A percentile compares a stretch with the other conserved stretches of the same genome.
These are phyloP conservation scores for Corylus americana DNA, from an alignment of 306 rosid species.

Conservation along the genomic window DNA sequence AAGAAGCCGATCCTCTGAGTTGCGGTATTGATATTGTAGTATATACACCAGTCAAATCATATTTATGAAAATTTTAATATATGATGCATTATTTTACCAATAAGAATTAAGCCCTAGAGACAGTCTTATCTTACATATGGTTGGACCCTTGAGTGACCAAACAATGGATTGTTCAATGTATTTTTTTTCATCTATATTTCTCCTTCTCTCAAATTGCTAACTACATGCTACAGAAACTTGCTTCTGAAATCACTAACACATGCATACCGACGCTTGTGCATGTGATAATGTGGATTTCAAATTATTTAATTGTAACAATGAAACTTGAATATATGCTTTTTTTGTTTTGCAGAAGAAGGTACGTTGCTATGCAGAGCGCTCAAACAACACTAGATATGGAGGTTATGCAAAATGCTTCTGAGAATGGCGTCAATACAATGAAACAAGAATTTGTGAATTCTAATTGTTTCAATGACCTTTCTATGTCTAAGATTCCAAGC, in stretches of 20 bases:
- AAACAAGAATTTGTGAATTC: constrained; percentile 53
- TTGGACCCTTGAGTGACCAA: background rate
- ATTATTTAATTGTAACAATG: background rate
- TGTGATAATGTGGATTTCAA: constrained; percentile 6
- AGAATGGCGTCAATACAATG: constrained; percentile 33
- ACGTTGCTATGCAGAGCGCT: constrained; percentile 70
- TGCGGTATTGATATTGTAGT: constrained; percentile 54
- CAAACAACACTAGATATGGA: constrained; percentile 59
- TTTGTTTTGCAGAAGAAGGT: constrained; percentile 59
- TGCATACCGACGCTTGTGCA: background rate
- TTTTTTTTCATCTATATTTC: constrained; percentile 1
- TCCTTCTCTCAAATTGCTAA: background rate
- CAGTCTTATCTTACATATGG: constrained; percentile 12
- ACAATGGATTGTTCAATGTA: background rate
- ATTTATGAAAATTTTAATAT: constrained; percentile 19
- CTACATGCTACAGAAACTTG: background rate
- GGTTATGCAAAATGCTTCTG: constrained; percentile 46
- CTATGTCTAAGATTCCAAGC: constrained; percentile 51
- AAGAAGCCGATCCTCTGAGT: constrained; percentile 95
- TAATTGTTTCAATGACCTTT: constrained; percentile 50
- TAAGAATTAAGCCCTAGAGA: background rate
- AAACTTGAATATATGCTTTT: background rate
- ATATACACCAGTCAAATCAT: constrained; percentile 22
- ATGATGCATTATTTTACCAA: constrained; percentile 5
- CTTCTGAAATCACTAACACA: background rate